Base-by-base conservation (phyloP, 2,329 filamentous ascomycete genomes). In the Aspergillus clavatus region DNA sequence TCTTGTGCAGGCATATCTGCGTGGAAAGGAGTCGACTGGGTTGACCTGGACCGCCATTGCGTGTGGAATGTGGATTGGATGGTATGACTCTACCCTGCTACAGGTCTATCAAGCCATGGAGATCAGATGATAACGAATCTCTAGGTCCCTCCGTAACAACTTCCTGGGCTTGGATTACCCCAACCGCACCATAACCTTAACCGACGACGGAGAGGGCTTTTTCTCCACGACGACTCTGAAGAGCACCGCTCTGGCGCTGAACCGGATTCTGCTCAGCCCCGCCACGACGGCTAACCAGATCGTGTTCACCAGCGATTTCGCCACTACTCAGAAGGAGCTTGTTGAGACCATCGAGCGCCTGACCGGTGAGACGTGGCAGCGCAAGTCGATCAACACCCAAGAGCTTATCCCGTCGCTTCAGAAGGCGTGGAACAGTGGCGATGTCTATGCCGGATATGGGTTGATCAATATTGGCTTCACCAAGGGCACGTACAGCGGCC, bases 41-140 rank as follows among this genome's bases (percentile, higher is more conserved):
- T 38, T 54, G 12, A 51, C 38, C 12, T 54, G 47, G 52, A 54
- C 46, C 10, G 45, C 52, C 12, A 42, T 55, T 38, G 47, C 48
- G 10, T 51, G 47, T 21, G 50, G 47, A 11, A 48, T 49, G 24
- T 52, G 46, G 45, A 39, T 45, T 21, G 46, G 42, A 33, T 55
- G 52, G 52, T 38, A 41, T 11, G 43, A 38, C 21, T 36, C 28
- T 18, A n/a, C n/a, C n/a, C n/a, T n/a, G n/a, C n/a, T n/a, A n/a
- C n/a, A n/a, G n/a, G n/a, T 26, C 39, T 40, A 22, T 39, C 7
- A n/a, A 45, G 22, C 8, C 40, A 28, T 19, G 37, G 37, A 7
- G 26, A 45, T 8, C 24, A 33, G 11, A 6, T 3, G 16, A 29
- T 14, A 7, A 14, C n/a, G n/a, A 14, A 29, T 11, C 16, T 1